Conservation (phyloP, 2,329 filamentous ascomycete species). For the Metarhizium brunneum region DNA sequence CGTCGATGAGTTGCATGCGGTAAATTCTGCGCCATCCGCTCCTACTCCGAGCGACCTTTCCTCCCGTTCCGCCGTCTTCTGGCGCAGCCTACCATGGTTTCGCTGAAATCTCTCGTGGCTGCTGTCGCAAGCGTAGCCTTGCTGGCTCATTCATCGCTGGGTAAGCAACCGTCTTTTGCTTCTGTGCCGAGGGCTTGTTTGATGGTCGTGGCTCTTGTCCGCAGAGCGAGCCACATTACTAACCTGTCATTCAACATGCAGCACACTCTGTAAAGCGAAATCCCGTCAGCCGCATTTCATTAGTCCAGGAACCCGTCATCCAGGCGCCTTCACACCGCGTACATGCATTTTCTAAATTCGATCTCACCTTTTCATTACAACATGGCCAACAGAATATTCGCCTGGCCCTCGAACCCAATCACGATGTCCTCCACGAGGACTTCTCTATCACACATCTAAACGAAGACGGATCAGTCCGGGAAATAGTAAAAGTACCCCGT, state of each 20-base stretch:
- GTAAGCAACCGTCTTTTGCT: constrained; percentile 8
- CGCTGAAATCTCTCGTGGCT: constrained; percentile 14
- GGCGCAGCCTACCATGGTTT: constrained; percentile 14
- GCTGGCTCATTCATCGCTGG: constrained; percentile 12
- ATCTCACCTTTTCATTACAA: constrained; percentile 71
- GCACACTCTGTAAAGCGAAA: constrained; percentile 67
- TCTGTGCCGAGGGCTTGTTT: not conserved
- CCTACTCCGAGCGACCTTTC: constrained; percentile 4
- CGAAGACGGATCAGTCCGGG: constrained; percentile 57
- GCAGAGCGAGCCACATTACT: not conserved
- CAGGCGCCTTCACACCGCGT: constrained; percentile 71
- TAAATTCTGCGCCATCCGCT: constrained; percentile 1
- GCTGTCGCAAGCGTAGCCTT: constrained; percentile 15
- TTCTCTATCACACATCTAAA: constrained; percentile 66
- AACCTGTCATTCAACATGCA: constrained; percentile 17
- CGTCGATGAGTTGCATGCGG: constrained; percentile 1
- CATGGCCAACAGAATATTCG: constrained; percentile 60
- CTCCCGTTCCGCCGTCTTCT: not conserved
- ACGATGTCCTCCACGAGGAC: constrained; percentile 74
- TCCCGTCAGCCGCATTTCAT: constrained; percentile 64
- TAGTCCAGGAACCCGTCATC: constrained; percentile 66
- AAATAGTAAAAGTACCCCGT: constrained; percentile 61
- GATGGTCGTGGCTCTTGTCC: not conserved
- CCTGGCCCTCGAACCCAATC: constrained; percentile 77
- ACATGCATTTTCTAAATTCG: constrained; percentile 73